Percentiles rank a stretch among this genome's conserved stretches.
These are phyloP conservation scores for Aspergillus biplanus DNA, from an alignment of 495 filamentous ascomycete genomes.

Conservation along the genomic window DNA sequence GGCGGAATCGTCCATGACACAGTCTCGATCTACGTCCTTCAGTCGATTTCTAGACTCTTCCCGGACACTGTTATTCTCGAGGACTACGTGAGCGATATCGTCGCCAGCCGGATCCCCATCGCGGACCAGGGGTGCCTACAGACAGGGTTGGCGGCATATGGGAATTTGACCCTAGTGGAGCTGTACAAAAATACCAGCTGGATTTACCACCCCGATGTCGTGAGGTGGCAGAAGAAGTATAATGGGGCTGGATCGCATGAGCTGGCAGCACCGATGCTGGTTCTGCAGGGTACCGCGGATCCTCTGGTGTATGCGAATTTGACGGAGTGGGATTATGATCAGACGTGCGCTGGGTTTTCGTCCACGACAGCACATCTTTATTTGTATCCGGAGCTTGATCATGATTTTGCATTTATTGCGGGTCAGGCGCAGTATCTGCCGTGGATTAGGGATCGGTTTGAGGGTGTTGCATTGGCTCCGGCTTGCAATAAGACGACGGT, in stretches of 20 bases:
- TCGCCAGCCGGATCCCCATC: slow-evolving; percentile 5
- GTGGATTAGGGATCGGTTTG: slow-evolving; percentile 19
- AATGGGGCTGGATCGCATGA: slow-evolving; percentile 6
- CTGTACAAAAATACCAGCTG: slow-evolving; percentile 16
- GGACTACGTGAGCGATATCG: slow-evolving; percentile 8
- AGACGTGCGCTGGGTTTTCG: slow-evolving; percentile 6
- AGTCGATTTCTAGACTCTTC: slow-evolving; percentile 7
- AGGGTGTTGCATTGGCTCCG: not conserved
- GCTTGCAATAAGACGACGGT: not conserved
- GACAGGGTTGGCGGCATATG: not conserved
- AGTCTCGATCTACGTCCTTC: slow-evolving; percentile 15
- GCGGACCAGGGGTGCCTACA: slow-evolving; percentile 9
- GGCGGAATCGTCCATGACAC: slow-evolving; percentile 10
- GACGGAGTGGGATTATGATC: slow-evolving; percentile 3
- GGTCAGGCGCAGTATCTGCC: slow-evolving; percentile 10
- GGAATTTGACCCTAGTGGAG: slow-evolving; percentile 3
- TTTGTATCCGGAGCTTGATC: slow-evolving; percentile 6
- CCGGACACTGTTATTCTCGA: slow-evolving; percentile 2
- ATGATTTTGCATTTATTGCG: slow-evolving; percentile 13
- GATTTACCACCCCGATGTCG: slow-evolving; percentile 6
- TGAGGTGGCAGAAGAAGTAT: slow-evolving; percentile 12
- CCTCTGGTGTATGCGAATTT: slow-evolving; percentile 1
- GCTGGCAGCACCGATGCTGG: slow-evolving; percentile 10
- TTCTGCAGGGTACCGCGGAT: slow-evolving; percentile 12
- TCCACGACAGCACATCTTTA: not conserved